Conservation (phyloP, 148 eudicot species). For the Cornus suecica region DNA sequence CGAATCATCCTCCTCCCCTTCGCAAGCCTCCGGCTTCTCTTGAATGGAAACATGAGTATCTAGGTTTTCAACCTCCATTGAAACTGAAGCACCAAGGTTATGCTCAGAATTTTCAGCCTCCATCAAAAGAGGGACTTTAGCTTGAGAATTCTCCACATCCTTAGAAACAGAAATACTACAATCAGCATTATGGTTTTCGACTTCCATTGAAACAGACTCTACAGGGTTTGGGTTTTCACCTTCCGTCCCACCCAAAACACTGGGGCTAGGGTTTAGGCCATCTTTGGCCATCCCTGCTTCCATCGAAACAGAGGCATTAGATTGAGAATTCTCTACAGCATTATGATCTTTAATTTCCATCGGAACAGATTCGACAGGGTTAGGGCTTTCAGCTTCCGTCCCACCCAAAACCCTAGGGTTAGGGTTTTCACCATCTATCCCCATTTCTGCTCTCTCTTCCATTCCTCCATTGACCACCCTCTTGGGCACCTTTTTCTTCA, state of each 20-base stretch:
- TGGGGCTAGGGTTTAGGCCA: no score
- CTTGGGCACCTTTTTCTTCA: slow-evolving; percentile 39
- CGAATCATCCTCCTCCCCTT: slow-evolving; percentile 2
- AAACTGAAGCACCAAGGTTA: neutral
- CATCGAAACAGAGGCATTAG: slow-evolving; percentile 6
- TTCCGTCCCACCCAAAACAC: slow-evolving; percentile 1
- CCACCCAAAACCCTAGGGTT: slow-evolving; percentile 2
- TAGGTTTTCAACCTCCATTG: slow-evolving; percentile 14
- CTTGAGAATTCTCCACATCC: slow-evolving; percentile 1
- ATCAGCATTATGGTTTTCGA: slow-evolving; percentile 3
- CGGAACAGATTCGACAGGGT: slow-evolving; percentile 9
- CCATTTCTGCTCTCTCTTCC: neutral
- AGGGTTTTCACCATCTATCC: neutral
- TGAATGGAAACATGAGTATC: no score
- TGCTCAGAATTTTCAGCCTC: slow-evolving; percentile 15
- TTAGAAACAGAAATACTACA: neutral
- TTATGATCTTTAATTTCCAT: slow-evolving; percentile 4
- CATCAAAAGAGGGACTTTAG: slow-evolving; percentile 5
- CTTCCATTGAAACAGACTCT: slow-evolving; percentile 10
- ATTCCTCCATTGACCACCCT: slow-evolving; percentile 22
- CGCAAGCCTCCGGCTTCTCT: neutral
- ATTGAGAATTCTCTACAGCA: slow-evolving; percentile 5
- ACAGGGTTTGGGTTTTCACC: slow-evolving; percentile 1
- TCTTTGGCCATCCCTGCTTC: no score
- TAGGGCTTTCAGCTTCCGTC: neutral